Evolutionary conservation across 176 grass and related monocot species (phyloP).

Genomic region (Zizania latifolia): DNA sequence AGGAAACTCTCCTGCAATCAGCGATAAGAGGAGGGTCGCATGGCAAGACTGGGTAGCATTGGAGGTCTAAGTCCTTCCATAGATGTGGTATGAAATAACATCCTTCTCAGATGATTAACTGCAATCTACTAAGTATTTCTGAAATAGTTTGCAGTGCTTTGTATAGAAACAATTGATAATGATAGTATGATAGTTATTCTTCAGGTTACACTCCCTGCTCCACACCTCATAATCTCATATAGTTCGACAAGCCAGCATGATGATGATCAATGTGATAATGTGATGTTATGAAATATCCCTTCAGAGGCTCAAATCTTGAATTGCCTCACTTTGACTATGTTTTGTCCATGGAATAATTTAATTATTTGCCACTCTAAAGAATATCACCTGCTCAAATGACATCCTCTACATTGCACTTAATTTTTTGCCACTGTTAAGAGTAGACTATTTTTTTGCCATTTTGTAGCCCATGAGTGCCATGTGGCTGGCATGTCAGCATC

Average conservation of each 20-base stretch:
- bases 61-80: slow-evolving; percentile 32
- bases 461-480: too few species aligned
- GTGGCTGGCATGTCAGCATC: too few species aligned
- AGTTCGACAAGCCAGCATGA: too few species aligned
- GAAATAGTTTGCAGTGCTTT: slow-evolving; percentile 11
- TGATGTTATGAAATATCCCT: background rate
- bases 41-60: slow-evolving; percentile 68
- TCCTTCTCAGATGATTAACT: background rate
- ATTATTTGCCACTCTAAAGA: too few species aligned
- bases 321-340: background rate
- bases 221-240: background rate
- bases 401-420: too few species aligned
- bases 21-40: slow-evolving; percentile 55
- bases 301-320: background rate
- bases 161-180: slow-evolving; percentile 32
- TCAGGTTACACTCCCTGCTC: background rate
- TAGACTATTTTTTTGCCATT: too few species aligned
- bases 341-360: too few species aligned
- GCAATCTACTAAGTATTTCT: background rate
- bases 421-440: too few species aligned
- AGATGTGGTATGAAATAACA: too few species aligned
- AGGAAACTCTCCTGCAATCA: slow-evolving; percentile 36
- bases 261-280: too few species aligned
- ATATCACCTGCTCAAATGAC: too few species aligned
- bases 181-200: slow-evolving; percentile 21